These are phyloP conservation scores for Solanum etuberosum DNA, from an alignment of 257 asterid species.

Conservation along the genomic window DNA sequence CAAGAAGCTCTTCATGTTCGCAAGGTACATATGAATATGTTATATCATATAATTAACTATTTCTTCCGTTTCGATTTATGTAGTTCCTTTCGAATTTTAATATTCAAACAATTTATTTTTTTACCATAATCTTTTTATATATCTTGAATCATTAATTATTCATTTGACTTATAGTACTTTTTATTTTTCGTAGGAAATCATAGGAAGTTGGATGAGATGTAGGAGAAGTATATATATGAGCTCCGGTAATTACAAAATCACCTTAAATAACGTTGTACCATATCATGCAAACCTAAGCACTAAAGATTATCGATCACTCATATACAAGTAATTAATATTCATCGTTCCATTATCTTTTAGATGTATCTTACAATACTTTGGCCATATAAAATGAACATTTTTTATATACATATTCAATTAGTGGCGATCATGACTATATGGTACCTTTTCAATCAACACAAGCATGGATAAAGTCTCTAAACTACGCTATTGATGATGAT, in stretches of 20 bases:
- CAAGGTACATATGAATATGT: not conserved
- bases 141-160: no score
- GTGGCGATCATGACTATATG: slow-evolving; percentile 6
- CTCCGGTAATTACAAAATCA: not conserved
- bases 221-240: not conserved
- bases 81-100: no score
- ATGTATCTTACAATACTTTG: not conserved
- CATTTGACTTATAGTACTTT: not conserved
- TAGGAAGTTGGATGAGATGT: not conserved
- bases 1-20: not conserved
- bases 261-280: not conserved
- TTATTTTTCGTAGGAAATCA: not conserved
- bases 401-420: no score
- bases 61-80: no score
- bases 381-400: not conserved
- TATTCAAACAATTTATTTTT: no score
- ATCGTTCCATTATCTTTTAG: not conserved
- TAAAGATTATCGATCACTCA: not conserved
- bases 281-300: not conserved
- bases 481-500: slow-evolving; percentile 21
- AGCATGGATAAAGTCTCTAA: slow-evolving; percentile 34
- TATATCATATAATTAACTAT: no score
- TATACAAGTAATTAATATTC: not conserved
- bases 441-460: slow-evolving; percentile 21
- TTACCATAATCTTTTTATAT: no score